Conservation (phyloP, 768 basidiomycete species). For the Rhodocollybia butyracea region DNA sequence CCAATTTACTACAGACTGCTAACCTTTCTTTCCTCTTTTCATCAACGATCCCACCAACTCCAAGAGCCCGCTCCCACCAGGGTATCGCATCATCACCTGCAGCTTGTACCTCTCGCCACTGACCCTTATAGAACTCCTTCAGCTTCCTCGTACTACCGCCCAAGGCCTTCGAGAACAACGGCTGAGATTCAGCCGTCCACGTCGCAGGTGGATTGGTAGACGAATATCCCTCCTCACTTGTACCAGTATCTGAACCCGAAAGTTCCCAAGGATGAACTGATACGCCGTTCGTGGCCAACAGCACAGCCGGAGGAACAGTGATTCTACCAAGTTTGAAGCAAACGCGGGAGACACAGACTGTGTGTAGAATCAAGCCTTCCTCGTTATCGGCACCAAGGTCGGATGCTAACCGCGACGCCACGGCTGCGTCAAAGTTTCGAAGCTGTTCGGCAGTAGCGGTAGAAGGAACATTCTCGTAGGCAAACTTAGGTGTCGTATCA, state of each 20-base stretch:
- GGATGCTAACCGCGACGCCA: conserved; percentile 11
- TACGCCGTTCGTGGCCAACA: conserved; percentile 60
- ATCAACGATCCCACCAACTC: conserved; percentile 39
- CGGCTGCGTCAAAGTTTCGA: background rate
- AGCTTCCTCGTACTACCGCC: conserved; percentile 33
- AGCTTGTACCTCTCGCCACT: conserved; percentile 59
- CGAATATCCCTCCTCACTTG: conserved; percentile 27
- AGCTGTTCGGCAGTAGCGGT: conserved; percentile 41
- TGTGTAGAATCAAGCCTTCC: conserved; percentile 40
- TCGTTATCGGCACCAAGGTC: conserved; percentile 41
- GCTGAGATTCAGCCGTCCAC: conserved; percentile 41
- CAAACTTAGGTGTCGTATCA: background rate
- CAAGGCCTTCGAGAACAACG: conserved; percentile 25
- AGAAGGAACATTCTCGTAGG: background rate
- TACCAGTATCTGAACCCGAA: conserved; percentile 3
- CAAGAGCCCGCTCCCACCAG: conserved; percentile 69
- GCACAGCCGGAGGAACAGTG: conserved; percentile 67
- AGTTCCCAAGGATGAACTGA: conserved; percentile 21
- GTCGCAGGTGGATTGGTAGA: conserved; percentile 44
- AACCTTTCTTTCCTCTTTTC: conserved; percentile 31
- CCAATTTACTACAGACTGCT: conserved; percentile 29
- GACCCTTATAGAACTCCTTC: conserved; percentile 43
- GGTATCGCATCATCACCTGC: conserved; percentile 11
- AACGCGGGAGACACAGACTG: conserved; percentile 56
- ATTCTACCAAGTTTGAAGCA: conserved; percentile 74